These are phyloP conservation scores for Podila epicladia DNA, from an alignment of 192 early-diverging fungal species.

Conservation along the genomic window DNA sequence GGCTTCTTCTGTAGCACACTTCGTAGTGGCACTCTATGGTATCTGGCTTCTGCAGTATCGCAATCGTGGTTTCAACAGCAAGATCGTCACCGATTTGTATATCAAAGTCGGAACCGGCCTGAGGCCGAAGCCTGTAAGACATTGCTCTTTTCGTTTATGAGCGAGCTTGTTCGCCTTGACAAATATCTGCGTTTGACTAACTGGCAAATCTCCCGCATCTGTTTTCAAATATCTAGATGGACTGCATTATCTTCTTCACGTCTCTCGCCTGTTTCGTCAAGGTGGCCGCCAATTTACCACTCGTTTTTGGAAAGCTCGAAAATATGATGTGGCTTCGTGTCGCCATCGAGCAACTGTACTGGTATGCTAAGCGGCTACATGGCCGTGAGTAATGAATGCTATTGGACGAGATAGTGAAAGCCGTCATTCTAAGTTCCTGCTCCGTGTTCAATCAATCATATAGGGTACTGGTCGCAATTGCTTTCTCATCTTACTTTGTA, in stretches of 20 bases:
- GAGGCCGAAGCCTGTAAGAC: conserved; percentile 43
- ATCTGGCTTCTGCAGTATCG: conserved; percentile 38
- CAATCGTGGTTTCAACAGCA: conserved; percentile 37
- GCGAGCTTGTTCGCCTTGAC: not conserved
- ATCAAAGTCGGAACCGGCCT: conserved; percentile 40
- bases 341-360: conserved; percentile 34
- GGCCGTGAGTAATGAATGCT: no score
- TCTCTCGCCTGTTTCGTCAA: conserved; percentile 25
- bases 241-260: conserved; percentile 41
- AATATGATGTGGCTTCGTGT: conserved; percentile 25
- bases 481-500: conserved; percentile 36
- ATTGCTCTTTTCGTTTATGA: not conserved
- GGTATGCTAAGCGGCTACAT: conserved; percentile 1
- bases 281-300: conserved; percentile 9
- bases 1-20: conserved; percentile 21
- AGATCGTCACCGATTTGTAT: conserved; percentile 36
- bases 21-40: conserved; percentile 17
- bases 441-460: not conserved
- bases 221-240: conserved; percentile 19
- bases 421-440: no score
- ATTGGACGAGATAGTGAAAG: no score
- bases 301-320: conserved; percentile 6
- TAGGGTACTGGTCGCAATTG: conserved; percentile 25
- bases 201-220: not conserved
- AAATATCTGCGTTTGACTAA: not conserved